phyloP scores from a whole-genome alignment of 1,284 basidiomycete species.

The Anthracocystis setariae region DNA sequence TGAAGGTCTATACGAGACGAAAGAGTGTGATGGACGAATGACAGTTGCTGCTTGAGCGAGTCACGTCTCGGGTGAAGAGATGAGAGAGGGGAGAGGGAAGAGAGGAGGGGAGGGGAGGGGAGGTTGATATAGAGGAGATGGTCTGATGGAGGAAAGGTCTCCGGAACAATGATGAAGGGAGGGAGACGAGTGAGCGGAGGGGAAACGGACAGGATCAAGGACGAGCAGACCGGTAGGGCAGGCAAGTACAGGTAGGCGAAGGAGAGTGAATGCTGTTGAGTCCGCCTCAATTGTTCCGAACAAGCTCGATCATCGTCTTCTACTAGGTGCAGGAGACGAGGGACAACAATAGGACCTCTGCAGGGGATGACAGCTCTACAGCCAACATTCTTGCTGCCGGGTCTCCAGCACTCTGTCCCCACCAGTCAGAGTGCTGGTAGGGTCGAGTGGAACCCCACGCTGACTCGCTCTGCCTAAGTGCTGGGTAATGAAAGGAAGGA shows the following conservation, averaged over 20 bases:
- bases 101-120: constrained; percentile 2
- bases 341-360: no score
- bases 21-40: constrained; percentile 6
- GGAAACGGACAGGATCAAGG: not conserved
- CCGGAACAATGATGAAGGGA: not conserved
- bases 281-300: no score
- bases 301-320: no score
- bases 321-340: no score
- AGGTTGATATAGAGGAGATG: not conserved
- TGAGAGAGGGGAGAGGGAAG: not conserved
- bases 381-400: no score
- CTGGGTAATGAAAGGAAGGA: not conserved
- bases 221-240: no score
- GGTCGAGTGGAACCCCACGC: not conserved
- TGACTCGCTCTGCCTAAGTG: not conserved
- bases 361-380: no score
- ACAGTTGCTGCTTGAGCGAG: not conserved
- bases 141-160: not conserved
- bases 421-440: no score
- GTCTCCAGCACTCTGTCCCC: no score
- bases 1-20: constrained; percentile 2
- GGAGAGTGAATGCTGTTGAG: no score
- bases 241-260: no score
- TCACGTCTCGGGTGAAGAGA: not conserved
- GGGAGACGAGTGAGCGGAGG: not conserved